phyloP scores from a whole-genome alignment of 306 rosid species.

The Cyamopsis tetragonoloba region DNA sequence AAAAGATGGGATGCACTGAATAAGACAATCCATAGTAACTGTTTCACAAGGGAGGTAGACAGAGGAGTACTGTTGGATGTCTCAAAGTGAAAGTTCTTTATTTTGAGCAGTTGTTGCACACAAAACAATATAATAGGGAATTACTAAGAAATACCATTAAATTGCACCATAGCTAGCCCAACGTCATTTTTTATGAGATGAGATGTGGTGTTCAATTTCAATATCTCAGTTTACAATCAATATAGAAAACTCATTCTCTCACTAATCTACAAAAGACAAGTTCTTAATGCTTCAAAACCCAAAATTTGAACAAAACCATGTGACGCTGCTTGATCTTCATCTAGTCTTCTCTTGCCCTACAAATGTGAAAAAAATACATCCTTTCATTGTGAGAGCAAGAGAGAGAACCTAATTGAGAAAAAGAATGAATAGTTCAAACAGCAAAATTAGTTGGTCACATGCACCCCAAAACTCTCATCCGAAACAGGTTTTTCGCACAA shows the following conservation, averaged over 20 bases:
- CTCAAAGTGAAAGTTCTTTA: slow-evolving; percentile 3
- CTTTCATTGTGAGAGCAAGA: slow-evolving; percentile 58
- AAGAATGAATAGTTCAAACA: not conserved
- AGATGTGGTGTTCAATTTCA: too few relatives aligned
- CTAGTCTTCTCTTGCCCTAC: slow-evolving; percentile 92
- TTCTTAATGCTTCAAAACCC: slow-evolving; percentile 40
- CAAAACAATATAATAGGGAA: not conserved
- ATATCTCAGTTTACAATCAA: slow-evolving; percentile 20
- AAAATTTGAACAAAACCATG: slow-evolving; percentile 47
- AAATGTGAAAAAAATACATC: slow-evolving; percentile 55
- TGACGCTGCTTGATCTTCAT: slow-evolving; percentile 67
- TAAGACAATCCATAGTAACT: slow-evolving; percentile 7
- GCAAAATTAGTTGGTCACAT: not conserved
- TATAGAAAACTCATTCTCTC: slow-evolving; percentile 27
- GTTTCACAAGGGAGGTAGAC: not conserved
- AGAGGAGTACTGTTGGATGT: not conserved
- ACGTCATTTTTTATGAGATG: not conserved
- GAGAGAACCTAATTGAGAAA: slow-evolving; percentile 33
- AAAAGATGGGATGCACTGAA: slow-evolving; percentile 12
- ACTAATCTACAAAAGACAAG: slow-evolving; percentile 41
- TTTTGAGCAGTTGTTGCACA: slow-evolving; percentile 2
- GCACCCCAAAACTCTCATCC: slow-evolving; percentile 3
- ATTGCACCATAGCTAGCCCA: slow-evolving; percentile 14
- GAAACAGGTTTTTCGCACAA: not conserved
- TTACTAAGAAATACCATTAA: slow-evolving; percentile 13